Base-by-base conservation (phyloP, 1,284 basidiomycete genomes). In the Tylopilus orsonianus region DNA sequence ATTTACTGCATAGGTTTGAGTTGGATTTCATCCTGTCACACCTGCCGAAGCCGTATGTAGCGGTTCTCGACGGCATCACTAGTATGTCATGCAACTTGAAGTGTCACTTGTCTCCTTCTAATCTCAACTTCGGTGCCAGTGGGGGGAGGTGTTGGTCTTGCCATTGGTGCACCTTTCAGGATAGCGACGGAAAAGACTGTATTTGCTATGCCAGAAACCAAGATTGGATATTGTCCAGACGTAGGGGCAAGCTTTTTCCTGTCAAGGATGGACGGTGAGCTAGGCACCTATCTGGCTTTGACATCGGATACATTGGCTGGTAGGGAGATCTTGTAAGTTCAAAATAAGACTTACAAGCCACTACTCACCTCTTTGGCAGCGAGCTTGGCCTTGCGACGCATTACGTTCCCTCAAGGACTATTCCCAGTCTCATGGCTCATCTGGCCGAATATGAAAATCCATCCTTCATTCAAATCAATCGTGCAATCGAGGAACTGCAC, bases 161-260 rank as follows among this genome's bases (percentile, higher is more conserved):
- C 85, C 26, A 83, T 89, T n/a, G 84, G 90, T 54, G 95, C 94
- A 4, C 81, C 86, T 0, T 93, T 99, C 71, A 81, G 97, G 53
- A 80, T 99, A 50, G 95, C 95, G 4, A 98, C 97, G 4, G 93
- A 97, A 68, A 89, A 89, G 37, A 97, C 96, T 0, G 55, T 80
- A 1, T 91, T 95, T 65, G 90, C 94, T n/a, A 99, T 99, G 96
- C 97, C 97, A 29, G 94, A 97, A 72, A 91, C 91, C 19, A 93
- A 90, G 65, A 95, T 96, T 56, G 93, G 90, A 34, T 90, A 87
- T 60, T 85, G 77, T 59, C 93, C 93, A 24, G 93, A 96, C 69
- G 96, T 99, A 41, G 97, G 97, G 30, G 90, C 89, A 35, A 94
- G 83, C 58, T 90, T 87, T 71, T 94, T 93, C 71, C 75, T 99